phyloP scores from a whole-genome alignment of 2,329 filamentous ascomycete species.

The Aureobasidium subglaciale region DNA sequence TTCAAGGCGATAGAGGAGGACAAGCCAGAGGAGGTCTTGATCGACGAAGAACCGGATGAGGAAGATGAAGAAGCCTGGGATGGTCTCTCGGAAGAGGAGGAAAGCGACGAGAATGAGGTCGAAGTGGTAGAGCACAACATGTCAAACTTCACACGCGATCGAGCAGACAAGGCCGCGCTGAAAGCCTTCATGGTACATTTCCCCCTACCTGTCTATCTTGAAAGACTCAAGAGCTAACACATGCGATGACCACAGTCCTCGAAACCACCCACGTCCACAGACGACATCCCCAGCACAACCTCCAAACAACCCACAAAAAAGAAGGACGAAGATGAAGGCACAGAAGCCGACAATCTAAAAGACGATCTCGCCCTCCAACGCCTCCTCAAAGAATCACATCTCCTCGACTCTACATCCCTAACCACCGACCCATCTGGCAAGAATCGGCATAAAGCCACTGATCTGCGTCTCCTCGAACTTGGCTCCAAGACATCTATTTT shows the following conservation, averaged over 20 bases:
- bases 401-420: conserved; percentile 57
- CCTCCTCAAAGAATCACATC: conserved; percentile 83
- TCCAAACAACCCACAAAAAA: conserved; percentile 18
- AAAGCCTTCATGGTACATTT: conserved; percentile 67
- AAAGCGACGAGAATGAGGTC: conserved; percentile 32
- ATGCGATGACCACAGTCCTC: conserved; percentile 35
- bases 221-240: neutral
- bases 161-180: conserved; percentile 51
- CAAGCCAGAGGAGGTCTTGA: conserved; percentile 25
- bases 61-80: conserved; percentile 22
- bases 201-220: neutral
- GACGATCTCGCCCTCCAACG: conserved; percentile 90
- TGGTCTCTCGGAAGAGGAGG: conserved; percentile 19
- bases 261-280: conserved; percentile 41
- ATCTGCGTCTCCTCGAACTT: conserved; percentile 74
- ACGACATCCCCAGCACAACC: conserved; percentile 22
- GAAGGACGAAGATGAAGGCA: conserved; percentile 26
- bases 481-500: conserved; percentile 71
- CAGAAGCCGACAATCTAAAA: conserved; percentile 61
- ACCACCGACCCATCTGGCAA: conserved; percentile 55
- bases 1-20: conserved; percentile 61
- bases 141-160: conserved; percentile 13
- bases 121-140: conserved; percentile 40
- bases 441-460: conserved; percentile 71
- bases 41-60: conserved; percentile 20